These are phyloP conservation scores for Malus fusca DNA, from an alignment of 306 rosid genomes.

Conservation along the genomic window DNA sequence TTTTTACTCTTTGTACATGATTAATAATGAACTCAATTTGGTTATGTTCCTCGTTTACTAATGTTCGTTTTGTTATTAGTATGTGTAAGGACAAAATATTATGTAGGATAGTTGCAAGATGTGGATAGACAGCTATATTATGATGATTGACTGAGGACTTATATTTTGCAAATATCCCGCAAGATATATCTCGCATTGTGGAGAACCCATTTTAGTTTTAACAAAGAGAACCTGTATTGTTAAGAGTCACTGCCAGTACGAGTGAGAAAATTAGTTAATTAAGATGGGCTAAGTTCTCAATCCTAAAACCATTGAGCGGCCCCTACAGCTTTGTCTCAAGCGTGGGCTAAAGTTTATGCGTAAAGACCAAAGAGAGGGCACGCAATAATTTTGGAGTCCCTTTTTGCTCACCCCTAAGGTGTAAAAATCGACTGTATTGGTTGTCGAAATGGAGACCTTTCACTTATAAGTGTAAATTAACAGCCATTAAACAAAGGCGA, in stretches of 20 bases:
- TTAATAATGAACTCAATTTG: not conserved
- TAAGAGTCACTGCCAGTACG: too few relatives aligned
- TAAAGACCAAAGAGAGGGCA: not conserved
- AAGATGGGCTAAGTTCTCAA: not conserved
- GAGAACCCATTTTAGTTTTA: not conserved
- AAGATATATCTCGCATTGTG: not conserved
- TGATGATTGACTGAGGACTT: too few relatives aligned
- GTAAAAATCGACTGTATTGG: too few relatives aligned
- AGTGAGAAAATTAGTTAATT: not conserved
- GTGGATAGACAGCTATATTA: not conserved
- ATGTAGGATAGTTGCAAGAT: not conserved
- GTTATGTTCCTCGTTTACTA: not conserved
- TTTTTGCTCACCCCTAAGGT: too few relatives aligned
- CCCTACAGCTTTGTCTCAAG: not conserved
- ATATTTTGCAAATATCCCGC: not conserved
- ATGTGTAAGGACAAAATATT: not conserved
- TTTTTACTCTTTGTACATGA: not conserved
- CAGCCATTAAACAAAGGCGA: too few relatives aligned
- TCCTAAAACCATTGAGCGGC: not conserved
- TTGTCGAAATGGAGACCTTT: too few relatives aligned
- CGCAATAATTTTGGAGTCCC: not conserved
- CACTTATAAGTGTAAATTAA: too few relatives aligned
- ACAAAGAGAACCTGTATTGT: too few relatives aligned
- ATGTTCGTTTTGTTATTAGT: not conserved
- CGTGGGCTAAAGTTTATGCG: too few relatives aligned